Percentiles rank a stretch among this genome's conserved stretches.
These are phyloP conservation scores for Penicillium vulpinum DNA, from an alignment of 2,329 filamentous ascomycete species.

Conservation along the genomic window DNA sequence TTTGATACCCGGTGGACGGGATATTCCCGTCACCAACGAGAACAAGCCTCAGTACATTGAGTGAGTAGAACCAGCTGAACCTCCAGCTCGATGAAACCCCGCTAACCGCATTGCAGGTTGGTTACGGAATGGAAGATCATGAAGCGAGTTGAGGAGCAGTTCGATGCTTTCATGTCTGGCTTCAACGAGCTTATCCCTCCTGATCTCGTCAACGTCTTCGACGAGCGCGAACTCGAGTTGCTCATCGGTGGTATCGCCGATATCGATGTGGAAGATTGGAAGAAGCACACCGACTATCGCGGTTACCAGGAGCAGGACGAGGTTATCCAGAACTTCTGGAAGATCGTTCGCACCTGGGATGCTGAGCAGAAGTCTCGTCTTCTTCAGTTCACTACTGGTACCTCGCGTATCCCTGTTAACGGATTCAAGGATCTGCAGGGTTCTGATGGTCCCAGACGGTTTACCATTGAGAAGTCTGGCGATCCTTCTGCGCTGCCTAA, in stretches of 20 bases:
- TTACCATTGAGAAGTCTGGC: constrained; percentile 97
- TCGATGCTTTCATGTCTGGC: constrained; percentile 94
- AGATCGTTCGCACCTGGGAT: constrained; percentile 91
- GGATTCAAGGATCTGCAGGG: constrained; percentile 99
- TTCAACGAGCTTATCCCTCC: constrained; percentile 97
- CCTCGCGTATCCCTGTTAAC: constrained; percentile 96
- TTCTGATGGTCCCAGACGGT: constrained; percentile 89
- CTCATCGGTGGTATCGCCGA: constrained; percentile 99
- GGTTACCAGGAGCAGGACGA: constrained; percentile 98
- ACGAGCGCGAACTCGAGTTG: constrained; percentile 93
- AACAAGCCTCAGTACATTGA: constrained; percentile 99
- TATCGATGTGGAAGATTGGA: constrained; percentile 99
- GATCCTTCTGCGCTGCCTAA: constrained; percentile 90
- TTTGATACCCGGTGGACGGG: constrained; percentile 81
- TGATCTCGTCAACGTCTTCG: constrained; percentile 96
- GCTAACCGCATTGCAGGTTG: constrained; percentile 51
- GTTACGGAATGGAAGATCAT: constrained; percentile 99
- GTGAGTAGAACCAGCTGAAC: constrained; percentile 47
- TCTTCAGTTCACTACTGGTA: constrained; percentile 95
- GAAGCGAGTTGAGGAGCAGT: constrained; percentile 97
- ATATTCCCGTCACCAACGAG: constrained; percentile 96
- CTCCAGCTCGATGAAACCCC: not conserved
- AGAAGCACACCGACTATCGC: constrained; percentile 99
- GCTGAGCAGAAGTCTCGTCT: constrained; percentile 97
- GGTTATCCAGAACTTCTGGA: constrained; percentile 98